phyloP scores from a whole-genome alignment of 495 filamentous ascomycete species.

The Podospora sp. region DNA sequence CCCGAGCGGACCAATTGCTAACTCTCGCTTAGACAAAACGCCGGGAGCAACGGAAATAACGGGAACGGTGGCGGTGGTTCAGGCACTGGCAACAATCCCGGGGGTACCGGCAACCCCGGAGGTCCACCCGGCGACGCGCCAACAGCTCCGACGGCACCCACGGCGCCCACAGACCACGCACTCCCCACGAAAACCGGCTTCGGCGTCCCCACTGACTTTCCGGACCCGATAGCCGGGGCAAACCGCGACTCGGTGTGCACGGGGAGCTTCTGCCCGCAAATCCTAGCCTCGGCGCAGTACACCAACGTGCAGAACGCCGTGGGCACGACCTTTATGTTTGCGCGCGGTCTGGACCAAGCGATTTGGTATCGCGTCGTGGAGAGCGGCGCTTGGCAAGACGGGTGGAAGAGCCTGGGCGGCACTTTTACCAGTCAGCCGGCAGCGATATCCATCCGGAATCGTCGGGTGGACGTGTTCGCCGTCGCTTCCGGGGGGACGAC shows the following conservation, averaged over 20 bases:
- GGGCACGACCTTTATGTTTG: slow-evolving; percentile 4
- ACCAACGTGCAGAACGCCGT: background rate
- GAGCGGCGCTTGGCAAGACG: background rate
- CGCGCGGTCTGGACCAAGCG: background rate
- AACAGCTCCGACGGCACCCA: background rate
- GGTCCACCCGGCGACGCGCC: no score
- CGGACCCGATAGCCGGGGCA: background rate
- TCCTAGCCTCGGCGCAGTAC: slow-evolving; percentile 4
- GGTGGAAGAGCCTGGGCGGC: background rate
- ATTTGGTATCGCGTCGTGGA: background rate
- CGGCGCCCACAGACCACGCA: background rate
- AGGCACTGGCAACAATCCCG: background rate
- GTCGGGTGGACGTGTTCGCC: background rate
- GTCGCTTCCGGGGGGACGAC: background rate
- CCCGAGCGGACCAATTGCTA: background rate
- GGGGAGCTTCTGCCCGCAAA: slow-evolving; percentile 3
- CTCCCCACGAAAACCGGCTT: background rate
- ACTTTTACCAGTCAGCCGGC: background rate
- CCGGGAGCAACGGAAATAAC: background rate
- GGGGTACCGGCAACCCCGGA: background rate
- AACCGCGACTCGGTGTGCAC: background rate
- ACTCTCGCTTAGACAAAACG: background rate
- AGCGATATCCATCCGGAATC: background rate
- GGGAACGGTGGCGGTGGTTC: background rate
- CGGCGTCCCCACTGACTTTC: background rate